Evolutionary conservation across 768 basidiomycete genomes (phyloP).

Genomic region (Kwoniella newhampshirensis): DNA sequence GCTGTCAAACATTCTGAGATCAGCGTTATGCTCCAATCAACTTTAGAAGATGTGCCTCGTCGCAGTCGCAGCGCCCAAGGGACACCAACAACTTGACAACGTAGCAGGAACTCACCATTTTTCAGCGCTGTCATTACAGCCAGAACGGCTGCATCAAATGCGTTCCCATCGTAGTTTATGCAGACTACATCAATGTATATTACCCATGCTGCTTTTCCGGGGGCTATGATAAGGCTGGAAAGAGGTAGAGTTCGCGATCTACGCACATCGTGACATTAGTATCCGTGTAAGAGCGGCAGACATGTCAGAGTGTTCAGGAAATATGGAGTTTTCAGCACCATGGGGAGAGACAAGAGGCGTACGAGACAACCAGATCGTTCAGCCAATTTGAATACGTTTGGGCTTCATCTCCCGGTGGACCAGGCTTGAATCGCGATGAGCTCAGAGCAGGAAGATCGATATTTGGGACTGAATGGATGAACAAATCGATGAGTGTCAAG

Average conservation of each 20-base stretch:
- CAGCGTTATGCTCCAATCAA: background rate
- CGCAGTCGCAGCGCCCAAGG: too few relatives aligned
- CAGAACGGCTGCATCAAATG: conserved; percentile 82
- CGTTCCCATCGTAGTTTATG: conserved; percentile 97
- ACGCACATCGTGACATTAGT: too few relatives aligned
- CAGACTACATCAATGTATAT: conserved; percentile 94
- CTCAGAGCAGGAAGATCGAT: conserved; percentile 91
- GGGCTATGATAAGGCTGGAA: conserved; percentile 73
- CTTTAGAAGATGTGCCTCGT: background rate
- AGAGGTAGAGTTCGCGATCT: conserved; percentile 7
- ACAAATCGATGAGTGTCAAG: background rate
- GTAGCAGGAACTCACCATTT: conserved; percentile 63
- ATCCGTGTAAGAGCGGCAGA: background rate
- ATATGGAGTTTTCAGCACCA: too few relatives aligned
- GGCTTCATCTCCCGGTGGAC: conserved; percentile 90
- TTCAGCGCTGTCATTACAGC: conserved; percentile 82
- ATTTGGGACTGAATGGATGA: conserved; percentile 72
- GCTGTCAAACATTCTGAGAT: conserved; percentile 56
- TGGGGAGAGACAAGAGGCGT: conserved; percentile 44
- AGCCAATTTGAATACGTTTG: conserved; percentile 83
- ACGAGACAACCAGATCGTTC: conserved; percentile 75
- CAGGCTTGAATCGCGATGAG: conserved; percentile 89
- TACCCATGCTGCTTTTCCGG: conserved; percentile 80
- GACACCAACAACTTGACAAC: too few relatives aligned
- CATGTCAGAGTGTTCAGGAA: too few relatives aligned